These are phyloP conservation scores for Yarrowia hollandica DNA, from an alignment of 805 yeast species.

Conservation along the genomic window DNA sequence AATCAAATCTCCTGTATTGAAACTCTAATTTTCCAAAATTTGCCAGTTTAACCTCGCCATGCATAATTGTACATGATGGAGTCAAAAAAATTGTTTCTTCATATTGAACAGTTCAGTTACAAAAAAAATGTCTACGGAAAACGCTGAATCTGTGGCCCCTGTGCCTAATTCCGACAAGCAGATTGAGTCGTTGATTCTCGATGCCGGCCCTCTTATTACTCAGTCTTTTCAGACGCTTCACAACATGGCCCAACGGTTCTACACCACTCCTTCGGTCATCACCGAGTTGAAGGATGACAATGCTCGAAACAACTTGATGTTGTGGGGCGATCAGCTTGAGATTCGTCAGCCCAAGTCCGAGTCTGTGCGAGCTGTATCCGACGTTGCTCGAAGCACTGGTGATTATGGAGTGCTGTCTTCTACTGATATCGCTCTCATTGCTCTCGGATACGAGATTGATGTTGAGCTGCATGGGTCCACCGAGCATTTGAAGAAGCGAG, in stretches of 20 bases:
- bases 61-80: conserved; percentile 7
- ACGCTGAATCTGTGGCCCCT: neutral
- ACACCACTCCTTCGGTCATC: conserved; percentile 89
- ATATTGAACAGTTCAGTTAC: too few relatives aligned
- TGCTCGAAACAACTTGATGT: conserved; percentile 71
- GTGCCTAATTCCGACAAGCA: neutral
- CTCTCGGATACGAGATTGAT: conserved; percentile 86
- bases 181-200: conserved; percentile 57
- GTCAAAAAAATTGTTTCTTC: neutral
- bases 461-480: conserved; percentile 51
- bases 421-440: conserved; percentile 90
- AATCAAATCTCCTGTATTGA: too few relatives aligned
- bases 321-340: conserved; percentile 76
- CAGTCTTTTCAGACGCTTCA: conserved; percentile 75
- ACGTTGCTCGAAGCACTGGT: conserved; percentile 85
- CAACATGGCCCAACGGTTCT: conserved; percentile 67
- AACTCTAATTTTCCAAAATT: neutral
- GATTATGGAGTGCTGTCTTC: conserved; percentile 84
- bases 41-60: neutral
- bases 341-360: conserved; percentile 72
- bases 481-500: conserved; percentile 3
- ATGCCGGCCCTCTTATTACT: conserved; percentile 93
- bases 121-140: neutral
- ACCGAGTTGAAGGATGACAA: conserved; percentile 83
- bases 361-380: conserved; percentile 62